phyloP scores from a whole-genome alignment of 352 stramenopile species.

The Thraustochytrium sp. region DNA sequence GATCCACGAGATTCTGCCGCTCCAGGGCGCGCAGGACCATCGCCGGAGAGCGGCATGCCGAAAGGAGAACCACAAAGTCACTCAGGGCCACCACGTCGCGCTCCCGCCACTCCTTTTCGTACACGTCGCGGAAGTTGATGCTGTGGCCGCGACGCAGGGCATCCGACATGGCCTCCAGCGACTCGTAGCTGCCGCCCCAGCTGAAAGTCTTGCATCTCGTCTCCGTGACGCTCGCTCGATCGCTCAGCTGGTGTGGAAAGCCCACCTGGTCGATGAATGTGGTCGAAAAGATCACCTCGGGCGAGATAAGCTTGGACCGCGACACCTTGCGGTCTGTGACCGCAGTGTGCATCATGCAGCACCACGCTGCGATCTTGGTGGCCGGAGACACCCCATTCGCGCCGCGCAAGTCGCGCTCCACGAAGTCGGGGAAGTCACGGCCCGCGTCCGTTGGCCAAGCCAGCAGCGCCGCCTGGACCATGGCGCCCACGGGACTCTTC shows the following conservation, averaged over 20 bases:
- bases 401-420: conserved; percentile 15
- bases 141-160: conserved; percentile 21
- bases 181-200: conserved; percentile 40
- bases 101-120: conserved; percentile 30
- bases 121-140: conserved; percentile 33
- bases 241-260: conserved; percentile 31
- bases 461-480: conserved; percentile 18
- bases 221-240: conserved; percentile 2
- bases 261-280: conserved; percentile 31
- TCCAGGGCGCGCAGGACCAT: background rate
- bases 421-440: conserved; percentile 33
- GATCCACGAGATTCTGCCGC: conserved; percentile 3
- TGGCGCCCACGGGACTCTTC: conserved; percentile 1
- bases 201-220: conserved; percentile 9
- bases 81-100: conserved; percentile 35
- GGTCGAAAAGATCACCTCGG: conserved; percentile 15
- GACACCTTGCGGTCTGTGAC: background rate
- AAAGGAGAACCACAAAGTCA: conserved; percentile 15
- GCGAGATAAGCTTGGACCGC: background rate
- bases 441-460: conserved; percentile 14
- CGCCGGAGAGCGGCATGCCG: conserved; percentile 20
- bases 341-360: conserved; percentile 31
- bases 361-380: conserved; percentile 26
- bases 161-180: conserved; percentile 10
- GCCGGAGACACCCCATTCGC: conserved; percentile 21